A percentile compares a stretch with the other conserved stretches of the same genome.
Conservation (phyloP, 495 filamentous ascomycete species). For the Cryomyces minteri region DNA sequence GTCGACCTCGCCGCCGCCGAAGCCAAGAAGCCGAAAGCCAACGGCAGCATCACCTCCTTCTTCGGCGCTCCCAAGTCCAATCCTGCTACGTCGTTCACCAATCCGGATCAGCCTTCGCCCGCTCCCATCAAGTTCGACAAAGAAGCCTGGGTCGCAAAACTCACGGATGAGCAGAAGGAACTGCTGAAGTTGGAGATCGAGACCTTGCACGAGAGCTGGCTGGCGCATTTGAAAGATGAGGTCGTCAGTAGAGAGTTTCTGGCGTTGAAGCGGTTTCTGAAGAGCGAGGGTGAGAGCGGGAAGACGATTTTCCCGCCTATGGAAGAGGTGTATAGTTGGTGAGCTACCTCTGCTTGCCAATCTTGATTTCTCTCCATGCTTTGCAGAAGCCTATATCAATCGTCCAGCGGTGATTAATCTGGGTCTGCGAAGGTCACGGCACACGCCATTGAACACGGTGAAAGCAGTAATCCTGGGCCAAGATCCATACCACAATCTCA, state of each 20-base stretch:
- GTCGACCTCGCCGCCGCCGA: constrained; percentile 25
- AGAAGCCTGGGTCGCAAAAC: constrained; percentile 58
- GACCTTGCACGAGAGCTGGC: constrained; percentile 79
- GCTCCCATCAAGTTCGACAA: constrained; percentile 55
- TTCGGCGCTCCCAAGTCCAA: constrained; percentile 34
- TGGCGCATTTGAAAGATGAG: constrained; percentile 71
- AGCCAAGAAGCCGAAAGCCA: constrained; percentile 57
- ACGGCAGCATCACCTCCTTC: constrained; percentile 45
- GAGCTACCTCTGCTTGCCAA: constrained; percentile 6
- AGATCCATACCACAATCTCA: constrained; percentile 89
- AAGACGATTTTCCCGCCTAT: constrained; percentile 70
- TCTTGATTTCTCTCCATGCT: background rate
- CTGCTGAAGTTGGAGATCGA: constrained; percentile 78
- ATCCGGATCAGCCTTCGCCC: constrained; percentile 7
- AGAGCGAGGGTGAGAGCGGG: constrained; percentile 50
- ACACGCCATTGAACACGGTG: constrained; percentile 73
- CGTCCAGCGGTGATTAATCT: too few relatives aligned
- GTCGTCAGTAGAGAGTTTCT: constrained; percentile 60
- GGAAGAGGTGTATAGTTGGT: constrained; percentile 93
- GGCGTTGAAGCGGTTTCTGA: constrained; percentile 71
- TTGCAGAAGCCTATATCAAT: background rate
- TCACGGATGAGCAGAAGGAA: constrained; percentile 65
- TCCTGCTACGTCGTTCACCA: constrained; percentile 9
- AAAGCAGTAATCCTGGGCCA: constrained; percentile 86
- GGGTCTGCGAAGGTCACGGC: constrained; percentile 45